Percentiles rank a stretch among this genome's conserved stretches.
Evolutionary conservation across 2,329 filamentous ascomycete species (phyloP).

Genomic region (Calonectria pteridis): DNA sequence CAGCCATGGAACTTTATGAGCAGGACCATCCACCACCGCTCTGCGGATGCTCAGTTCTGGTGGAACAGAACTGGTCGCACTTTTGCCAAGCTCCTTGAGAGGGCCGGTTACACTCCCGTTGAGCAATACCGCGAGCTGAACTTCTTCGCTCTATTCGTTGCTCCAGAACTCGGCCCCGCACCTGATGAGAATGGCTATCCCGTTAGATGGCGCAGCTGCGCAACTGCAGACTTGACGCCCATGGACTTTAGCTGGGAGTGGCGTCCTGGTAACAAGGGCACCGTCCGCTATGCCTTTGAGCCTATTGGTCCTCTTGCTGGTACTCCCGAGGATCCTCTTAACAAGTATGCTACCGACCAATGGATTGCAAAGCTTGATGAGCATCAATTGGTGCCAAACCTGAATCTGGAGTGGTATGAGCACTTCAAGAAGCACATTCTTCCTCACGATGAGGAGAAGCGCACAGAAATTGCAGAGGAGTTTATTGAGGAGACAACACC

Average conservation of each 20-base stretch:
- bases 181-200: neutral
- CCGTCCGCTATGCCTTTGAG: neutral
- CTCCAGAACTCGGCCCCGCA: neutral
- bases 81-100: neutral
- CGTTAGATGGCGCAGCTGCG: conserved; percentile 2
- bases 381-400: neutral
- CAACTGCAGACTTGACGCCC: neutral
- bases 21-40: neutral
- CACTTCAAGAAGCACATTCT: neutral
- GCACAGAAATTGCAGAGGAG: neutral
- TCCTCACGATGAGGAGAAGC: neutral
- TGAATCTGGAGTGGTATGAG: conserved; percentile 3
- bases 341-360: neutral
- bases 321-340: neutral
- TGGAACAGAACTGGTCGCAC: neutral
- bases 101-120: neutral
- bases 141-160: neutral
- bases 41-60: neutral
- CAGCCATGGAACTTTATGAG: conserved; percentile 5
- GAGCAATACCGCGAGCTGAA: conserved; percentile 5
- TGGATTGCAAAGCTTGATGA: neutral
- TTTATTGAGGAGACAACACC: neutral
- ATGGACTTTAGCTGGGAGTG: conserved; percentile 8
- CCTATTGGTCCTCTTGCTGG: neutral
- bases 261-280: neutral